Percentiles rank a stretch among this genome's conserved stretches.
Conservation (phyloP, 176 grass and related monocot genomes). For the Melocanna baccifera region DNA sequence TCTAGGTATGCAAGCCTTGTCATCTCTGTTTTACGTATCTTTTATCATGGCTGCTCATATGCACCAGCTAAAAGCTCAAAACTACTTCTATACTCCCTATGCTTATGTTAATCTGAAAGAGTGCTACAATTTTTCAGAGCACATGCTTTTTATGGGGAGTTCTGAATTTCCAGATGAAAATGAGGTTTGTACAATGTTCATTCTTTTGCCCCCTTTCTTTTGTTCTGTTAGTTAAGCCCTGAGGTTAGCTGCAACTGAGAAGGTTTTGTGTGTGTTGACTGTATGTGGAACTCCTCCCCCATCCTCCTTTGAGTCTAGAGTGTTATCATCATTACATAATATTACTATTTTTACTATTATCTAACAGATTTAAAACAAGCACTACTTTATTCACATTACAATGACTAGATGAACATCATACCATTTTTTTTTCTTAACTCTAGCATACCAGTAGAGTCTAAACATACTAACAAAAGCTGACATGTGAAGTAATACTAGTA, state of each 20-base stretch:
- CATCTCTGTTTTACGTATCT: conserved; percentile 13
- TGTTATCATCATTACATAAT: too few relatives aligned
- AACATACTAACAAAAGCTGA: too few relatives aligned
- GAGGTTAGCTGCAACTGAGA: background rate
- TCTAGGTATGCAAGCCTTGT: conserved; percentile 62
- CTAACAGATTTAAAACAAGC: too few relatives aligned
- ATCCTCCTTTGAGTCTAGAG: too few relatives aligned
- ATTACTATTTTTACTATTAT: too few relatives aligned
- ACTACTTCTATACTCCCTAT: background rate
- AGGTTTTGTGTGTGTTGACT: conserved; percentile 13
- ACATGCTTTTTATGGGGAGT: conserved; percentile 99
- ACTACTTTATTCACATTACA: too few relatives aligned
- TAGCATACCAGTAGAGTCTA: too few relatives aligned
- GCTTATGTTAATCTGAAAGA: conserved; percentile 12
- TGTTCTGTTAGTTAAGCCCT: background rate
- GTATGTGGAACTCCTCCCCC: too few relatives aligned
- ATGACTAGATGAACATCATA: too few relatives aligned
- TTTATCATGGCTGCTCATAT: background rate
- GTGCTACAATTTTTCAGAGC: conserved; percentile 58
- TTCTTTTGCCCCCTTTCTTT: background rate
- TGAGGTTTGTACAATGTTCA: conserved; percentile 60
- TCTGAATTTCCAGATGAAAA: conserved; percentile 97
- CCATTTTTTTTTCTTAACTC: too few relatives aligned
- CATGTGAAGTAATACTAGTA: too few relatives aligned
- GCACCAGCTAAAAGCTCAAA: conserved; percentile 12